Evolutionary conservation across 345 rosid genomes (phyloP), one percentile per base, ranked within the genome.

Genomic region (Eucalyptus curtisii): DNA sequence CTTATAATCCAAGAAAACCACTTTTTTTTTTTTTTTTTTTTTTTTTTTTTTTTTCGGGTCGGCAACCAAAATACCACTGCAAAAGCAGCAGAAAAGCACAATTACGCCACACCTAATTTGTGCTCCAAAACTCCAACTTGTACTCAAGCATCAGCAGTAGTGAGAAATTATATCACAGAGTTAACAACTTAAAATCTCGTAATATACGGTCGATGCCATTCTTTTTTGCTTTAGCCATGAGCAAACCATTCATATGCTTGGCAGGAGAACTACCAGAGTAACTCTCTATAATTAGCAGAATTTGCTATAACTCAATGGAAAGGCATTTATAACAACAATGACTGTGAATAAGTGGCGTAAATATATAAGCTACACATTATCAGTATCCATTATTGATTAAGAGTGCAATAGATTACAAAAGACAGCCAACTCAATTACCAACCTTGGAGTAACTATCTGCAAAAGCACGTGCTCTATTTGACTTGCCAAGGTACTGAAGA

Each of bases 361-460:
- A 55, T 61, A 27, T 61, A 61, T 13, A 27, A 30, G 44, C 81
- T 10, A 10, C 47, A 76, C 47, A 20, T 76, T 76, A 2, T 76
- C 84, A 20, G 30, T 76, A 37, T 76, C 82, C 5, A 40, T 6
- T 7, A 20, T 76, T 40, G 47, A 40, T 76, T 2, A 13, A 33
- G n/a, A 88, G 76, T 80, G 64, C 6, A 8, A 11, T 11, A 49
- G 3, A n/a, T 24, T 33, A 25, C 48, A 47, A 48, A 86, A 50
- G 30, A 59, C 48, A 15, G 48, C 48, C 80, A 68, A 68, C 44
- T 40, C 61, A 55, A 57, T 55, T 27, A 90, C 95, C 42, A 89
- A 98, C 98, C 99, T 98, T 98, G 85, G 99, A 98, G 93, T 94
- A 97, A 91, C 97, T 97, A 89, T 98, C 99, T 57, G 99, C 97